These are phyloP conservation scores for Kwoniella shandongensis DNA, from an alignment of 768 basidiomycete species.

Conservation along the genomic window DNA sequence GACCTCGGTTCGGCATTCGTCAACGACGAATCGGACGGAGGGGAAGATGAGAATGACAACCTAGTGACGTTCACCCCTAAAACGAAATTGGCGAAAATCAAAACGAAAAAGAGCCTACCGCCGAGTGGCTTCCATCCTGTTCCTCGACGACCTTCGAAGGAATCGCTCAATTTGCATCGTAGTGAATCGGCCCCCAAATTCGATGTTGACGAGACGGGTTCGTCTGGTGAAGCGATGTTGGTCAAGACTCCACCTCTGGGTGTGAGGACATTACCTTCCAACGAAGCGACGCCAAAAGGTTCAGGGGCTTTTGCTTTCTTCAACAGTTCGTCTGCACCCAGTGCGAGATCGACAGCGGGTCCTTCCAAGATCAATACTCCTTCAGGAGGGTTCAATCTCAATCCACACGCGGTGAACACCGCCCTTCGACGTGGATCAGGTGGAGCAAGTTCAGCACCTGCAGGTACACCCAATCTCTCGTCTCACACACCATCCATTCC, in stretches of 20 bases:
- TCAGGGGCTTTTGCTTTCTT: conserved; percentile 51
- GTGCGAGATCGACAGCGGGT: too few relatives aligned
- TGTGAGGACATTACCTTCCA: conserved; percentile 11
- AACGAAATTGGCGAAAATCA: conserved; percentile 53
- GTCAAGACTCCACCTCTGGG: conserved; percentile 35
- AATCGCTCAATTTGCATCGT: conserved; percentile 29
- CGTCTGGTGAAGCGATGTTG: conserved; percentile 37
- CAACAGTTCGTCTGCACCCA: background rate
- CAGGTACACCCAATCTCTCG: background rate
- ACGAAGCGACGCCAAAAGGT: conserved; percentile 21
- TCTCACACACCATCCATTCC: conserved; percentile 4
- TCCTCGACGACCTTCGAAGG: conserved; percentile 34
- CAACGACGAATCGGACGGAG: conserved; percentile 43
- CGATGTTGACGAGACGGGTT: conserved; percentile 44
- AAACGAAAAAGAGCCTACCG: conserved; percentile 35
- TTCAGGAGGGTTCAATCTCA: too few relatives aligned
- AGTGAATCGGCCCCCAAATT: conserved; percentile 41
- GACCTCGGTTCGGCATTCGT: conserved; percentile 27
- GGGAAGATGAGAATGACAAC: conserved; percentile 59
- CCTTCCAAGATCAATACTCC: too few relatives aligned
- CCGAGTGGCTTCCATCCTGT: conserved; percentile 39
- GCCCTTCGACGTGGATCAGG: too few relatives aligned
- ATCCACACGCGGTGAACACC: too few relatives aligned
- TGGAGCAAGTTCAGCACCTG: conserved; percentile 1
- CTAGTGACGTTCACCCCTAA: conserved; percentile 72